Percentiles rank a stretch among this genome's conserved stretches.
Evolutionary conservation across 148 eudicot genomes (phyloP).

Genomic region (Chenopodium album): DNA sequence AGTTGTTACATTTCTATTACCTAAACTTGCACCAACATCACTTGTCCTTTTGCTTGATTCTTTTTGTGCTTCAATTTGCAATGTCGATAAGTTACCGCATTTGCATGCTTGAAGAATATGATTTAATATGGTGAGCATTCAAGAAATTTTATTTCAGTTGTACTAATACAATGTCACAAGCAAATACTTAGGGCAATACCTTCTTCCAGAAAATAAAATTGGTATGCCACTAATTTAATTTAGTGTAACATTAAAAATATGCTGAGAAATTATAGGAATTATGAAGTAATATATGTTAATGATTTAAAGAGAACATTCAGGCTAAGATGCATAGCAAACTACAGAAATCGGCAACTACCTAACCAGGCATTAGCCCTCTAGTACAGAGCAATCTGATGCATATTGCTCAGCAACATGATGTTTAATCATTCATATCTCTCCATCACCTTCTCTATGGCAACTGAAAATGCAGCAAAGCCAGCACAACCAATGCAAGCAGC

Average conservation of each 20-base stretch:
- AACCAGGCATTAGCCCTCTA: not conserved
- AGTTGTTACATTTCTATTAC: too few relatives aligned
- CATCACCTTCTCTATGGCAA: slow-evolving; percentile 70
- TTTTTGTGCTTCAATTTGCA: too few relatives aligned
- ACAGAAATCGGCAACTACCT: slow-evolving; percentile 11
- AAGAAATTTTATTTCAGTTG: not conserved
- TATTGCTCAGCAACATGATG: not conserved
- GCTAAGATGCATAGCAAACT: slow-evolving; percentile 7
- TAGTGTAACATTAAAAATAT: not conserved
- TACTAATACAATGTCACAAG: not conserved
- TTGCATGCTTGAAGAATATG: too few relatives aligned
- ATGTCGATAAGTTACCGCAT: too few relatives aligned
- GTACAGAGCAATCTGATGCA: slow-evolving; percentile 3
- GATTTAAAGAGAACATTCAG: slow-evolving; percentile 10
- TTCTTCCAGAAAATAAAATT: not conserved
- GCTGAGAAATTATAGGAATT: not conserved
- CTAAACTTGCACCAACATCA: too few relatives aligned
- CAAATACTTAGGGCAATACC: not conserved
- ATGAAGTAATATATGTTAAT: not conserved
- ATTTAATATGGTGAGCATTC: too few relatives aligned
- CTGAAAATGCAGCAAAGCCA: slow-evolving; percentile 94
- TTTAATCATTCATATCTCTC: slow-evolving; percentile 59
- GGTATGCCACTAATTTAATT: not conserved
- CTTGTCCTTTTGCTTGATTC: too few relatives aligned
- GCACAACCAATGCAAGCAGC: slow-evolving; percentile 93